Evolutionary conservation across 169 alveolate genomes (phyloP).

Genomic region (Cryptosporidium viatorum): DNA sequence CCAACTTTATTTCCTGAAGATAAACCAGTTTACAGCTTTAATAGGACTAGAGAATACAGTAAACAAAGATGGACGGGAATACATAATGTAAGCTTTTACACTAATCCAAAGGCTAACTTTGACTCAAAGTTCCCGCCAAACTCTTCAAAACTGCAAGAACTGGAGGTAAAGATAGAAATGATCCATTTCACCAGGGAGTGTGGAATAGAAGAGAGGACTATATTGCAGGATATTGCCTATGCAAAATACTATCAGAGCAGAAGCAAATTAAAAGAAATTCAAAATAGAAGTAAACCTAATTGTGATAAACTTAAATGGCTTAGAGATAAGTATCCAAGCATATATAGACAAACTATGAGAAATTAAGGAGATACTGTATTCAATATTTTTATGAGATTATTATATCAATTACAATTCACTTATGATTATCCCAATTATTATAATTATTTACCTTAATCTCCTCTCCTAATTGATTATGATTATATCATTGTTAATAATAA

Average conservation of each 20-base stretch:
- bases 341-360: slow-evolving; percentile 64
- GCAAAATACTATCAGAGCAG: slow-evolving; percentile 65
- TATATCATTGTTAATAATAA: not conserved
- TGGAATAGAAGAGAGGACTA: slow-evolving; percentile 58
- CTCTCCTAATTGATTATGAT: slow-evolving; percentile 10
- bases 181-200: slow-evolving; percentile 71
- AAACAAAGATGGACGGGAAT: slow-evolving; percentile 68
- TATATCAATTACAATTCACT: not conserved
- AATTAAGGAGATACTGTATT: not conserved
- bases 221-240: slow-evolving; percentile 65
- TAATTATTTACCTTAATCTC: not conserved
- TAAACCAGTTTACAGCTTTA: slow-evolving; percentile 35
- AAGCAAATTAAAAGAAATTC: slow-evolving; percentile 44
- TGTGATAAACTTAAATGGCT: slow-evolving; percentile 73
- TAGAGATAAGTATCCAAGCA: slow-evolving; percentile 54
- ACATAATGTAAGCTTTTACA: slow-evolving; percentile 36
- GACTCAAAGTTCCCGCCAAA: slow-evolving; percentile 47
- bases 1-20: slow-evolving; percentile 43
- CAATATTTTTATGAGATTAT: not conserved
- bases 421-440: not conserved
- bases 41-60: slow-evolving; percentile 40
- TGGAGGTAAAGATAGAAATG: slow-evolving; percentile 63
- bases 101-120: slow-evolving; percentile 31
- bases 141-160: slow-evolving; percentile 43
- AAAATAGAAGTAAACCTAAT: slow-evolving; percentile 54